Evolutionary conservation across 2,329 filamentous ascomycete genomes (phyloP).

Genomic region (Fusarium pininemorale): DNA sequence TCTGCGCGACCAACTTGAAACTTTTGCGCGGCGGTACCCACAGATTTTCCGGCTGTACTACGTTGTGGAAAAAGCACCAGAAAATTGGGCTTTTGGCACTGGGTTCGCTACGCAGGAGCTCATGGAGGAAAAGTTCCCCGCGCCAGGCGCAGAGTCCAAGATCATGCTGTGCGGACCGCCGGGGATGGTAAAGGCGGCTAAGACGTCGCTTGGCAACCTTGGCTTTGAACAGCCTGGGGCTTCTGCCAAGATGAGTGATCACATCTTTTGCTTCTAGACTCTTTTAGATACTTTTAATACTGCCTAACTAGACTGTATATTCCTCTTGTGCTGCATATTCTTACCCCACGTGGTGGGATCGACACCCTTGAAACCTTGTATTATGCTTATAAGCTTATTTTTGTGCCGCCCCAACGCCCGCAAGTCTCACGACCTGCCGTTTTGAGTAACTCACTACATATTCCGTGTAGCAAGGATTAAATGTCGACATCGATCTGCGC

Average conservation of each 20-base stretch:
- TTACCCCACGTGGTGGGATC: neutral
- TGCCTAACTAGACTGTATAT: too few species aligned
- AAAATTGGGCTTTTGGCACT: constrained; percentile 57
- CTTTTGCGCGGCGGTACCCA: constrained; percentile 59
- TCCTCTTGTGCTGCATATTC: too few species aligned
- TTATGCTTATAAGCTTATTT: constrained; percentile 34
- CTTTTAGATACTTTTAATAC: too few species aligned
- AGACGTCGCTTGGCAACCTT: constrained; percentile 58
- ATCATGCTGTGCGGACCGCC: constrained; percentile 70
- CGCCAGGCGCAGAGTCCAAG: constrained; percentile 57
- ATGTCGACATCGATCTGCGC: constrained; percentile 25
- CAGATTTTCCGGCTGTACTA: constrained; percentile 66
- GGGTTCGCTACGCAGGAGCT: constrained; percentile 63
- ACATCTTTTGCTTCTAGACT: constrained; percentile 62
- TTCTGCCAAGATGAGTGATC: constrained; percentile 61
- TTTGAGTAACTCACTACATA: constrained; percentile 15
- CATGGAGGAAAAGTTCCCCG: constrained; percentile 59
- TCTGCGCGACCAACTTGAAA: constrained; percentile 63
- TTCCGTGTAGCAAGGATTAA: constrained; percentile 6
- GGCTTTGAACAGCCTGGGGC: constrained; percentile 62
- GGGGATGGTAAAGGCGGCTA: constrained; percentile 66
- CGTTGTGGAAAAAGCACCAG: constrained; percentile 59
- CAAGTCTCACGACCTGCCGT: constrained; percentile 18
- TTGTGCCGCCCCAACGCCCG: constrained; percentile 14
- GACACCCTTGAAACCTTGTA: neutral